Base-by-base conservation (phyloP, 257 asterid species). In the Fraxinus cuspidata region DNA sequence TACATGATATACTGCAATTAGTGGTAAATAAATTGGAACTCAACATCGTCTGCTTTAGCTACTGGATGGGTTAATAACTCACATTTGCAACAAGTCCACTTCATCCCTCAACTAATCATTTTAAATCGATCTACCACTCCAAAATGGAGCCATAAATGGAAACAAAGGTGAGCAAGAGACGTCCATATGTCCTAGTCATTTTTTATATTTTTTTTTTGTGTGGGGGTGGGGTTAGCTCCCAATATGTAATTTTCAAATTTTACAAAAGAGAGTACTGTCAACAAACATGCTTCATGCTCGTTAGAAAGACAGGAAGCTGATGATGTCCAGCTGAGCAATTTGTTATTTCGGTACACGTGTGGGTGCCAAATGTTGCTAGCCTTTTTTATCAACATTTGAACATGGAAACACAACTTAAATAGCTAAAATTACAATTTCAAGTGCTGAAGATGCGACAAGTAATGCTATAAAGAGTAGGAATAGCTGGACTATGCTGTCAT, bases 311-410 rank as follows among this genome's bases (percentile, higher is more conserved):
- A 7, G 12, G 28, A 56, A 56, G 28, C 65, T 21, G 56, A 56
- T 56, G 21, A 8, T 6, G 27, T 56, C 28, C 27, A 56, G 7
- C 28, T 15, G 56, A 47, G 56, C 2, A 5, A 8, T 25, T 21
- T 9, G 32, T 60, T 23, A 8, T 37, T 37, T 10, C 42, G 2
- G 12, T 8, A 29, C 68, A 60, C 7, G 68, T 60, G 68, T 21
- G 16, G 5, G 5, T 25, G 18, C 29, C 60, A 72, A 31, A 56
- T 51, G 73, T 51, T 27, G 38, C 60, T 37, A 68, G 72, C 58
- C 79, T 34, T 67, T 68, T 35, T 77, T 44, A 53, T 56, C 65
- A 65, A 37, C 35, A 13, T 70, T 78, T 47, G 65, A 72, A 70
- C 64, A 40, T 29, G 42, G 56, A 53, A 34, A 71, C 28, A 56